These are phyloP conservation scores for Dactylellina leptospora DNA, from an alignment of 2,329 filamentous ascomycete species.

Conservation along the genomic window DNA sequence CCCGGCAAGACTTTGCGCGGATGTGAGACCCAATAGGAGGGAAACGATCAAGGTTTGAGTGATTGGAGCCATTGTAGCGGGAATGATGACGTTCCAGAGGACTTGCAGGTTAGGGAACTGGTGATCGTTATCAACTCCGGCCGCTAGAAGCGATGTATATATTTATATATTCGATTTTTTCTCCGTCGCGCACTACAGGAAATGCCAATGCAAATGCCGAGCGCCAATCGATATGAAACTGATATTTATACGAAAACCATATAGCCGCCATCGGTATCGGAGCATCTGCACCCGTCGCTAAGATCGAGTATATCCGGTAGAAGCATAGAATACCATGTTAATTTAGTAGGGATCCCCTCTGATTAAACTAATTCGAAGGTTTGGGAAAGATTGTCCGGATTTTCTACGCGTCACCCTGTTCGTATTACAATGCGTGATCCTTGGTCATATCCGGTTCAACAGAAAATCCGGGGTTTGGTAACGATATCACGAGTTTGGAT, in stretches of 20 bases:
- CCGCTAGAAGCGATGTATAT: conserved; percentile 17
- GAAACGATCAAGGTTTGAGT: conserved; percentile 46
- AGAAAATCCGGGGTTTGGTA: conserved; percentile 43
- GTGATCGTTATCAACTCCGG: conserved; percentile 2
- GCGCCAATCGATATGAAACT: conserved; percentile 42
- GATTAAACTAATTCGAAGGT: not conserved
- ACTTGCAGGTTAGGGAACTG: conserved; percentile 12
- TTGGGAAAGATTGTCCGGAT: conserved; percentile 15
- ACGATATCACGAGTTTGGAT: conserved; percentile 31
- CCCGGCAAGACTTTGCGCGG: conserved; percentile 62
- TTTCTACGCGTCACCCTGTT: conserved; percentile 34
- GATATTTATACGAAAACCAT: conserved; percentile 21
- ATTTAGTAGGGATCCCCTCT: conserved; percentile 22
- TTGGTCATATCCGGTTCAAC: not conserved
- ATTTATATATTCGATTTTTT: conserved; percentile 26
- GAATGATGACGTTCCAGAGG: conserved; percentile 9
- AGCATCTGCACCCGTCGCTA: conserved; percentile 38
- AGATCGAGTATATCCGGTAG: conserved; percentile 20
- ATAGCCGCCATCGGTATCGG: conserved; percentile 52
- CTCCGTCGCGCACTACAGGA: not conserved
- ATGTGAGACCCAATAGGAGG: conserved; percentile 56
- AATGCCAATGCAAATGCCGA: conserved; percentile 32
- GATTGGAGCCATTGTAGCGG: conserved; percentile 31
- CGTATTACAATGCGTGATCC: conserved; percentile 6
- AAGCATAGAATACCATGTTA: not conserved